These are phyloP conservation scores for Annulohypoxylon bovei DNA, from an alignment of 495 filamentous ascomycete genomes.

Conservation along the genomic window DNA sequence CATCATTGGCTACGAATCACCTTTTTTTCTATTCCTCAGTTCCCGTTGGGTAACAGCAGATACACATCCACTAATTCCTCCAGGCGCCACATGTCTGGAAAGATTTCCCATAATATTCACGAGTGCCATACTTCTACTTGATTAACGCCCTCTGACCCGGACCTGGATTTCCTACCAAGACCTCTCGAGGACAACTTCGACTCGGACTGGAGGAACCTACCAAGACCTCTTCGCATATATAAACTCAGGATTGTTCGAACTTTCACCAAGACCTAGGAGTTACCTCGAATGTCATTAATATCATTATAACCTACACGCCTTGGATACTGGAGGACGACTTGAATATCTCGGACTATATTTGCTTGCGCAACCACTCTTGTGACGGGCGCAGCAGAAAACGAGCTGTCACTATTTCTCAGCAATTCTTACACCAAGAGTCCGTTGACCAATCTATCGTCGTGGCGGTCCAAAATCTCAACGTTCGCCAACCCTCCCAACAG, in stretches of 20 bases:
- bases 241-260: slow-evolving; percentile 21
- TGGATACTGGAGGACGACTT: slow-evolving; percentile 19
- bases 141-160: slow-evolving; percentile 36
- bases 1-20: slow-evolving; percentile 51
- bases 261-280: slow-evolving; percentile 10
- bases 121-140: slow-evolving; percentile 32
- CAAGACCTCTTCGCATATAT: slow-evolving; percentile 28
- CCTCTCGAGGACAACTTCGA: slow-evolving; percentile 28
- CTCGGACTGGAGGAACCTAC: slow-evolving; percentile 31
- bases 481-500: slow-evolving; percentile 31
- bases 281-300: slow-evolving; percentile 24
- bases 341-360: slow-evolving; percentile 10
- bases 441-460: slow-evolving; percentile 36
- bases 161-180: slow-evolving; percentile 27
- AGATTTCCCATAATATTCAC: slow-evolving; percentile 37
- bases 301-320: slow-evolving; percentile 17
- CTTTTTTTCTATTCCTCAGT: slow-evolving; percentile 40
- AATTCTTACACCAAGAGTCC: slow-evolving; percentile 22
- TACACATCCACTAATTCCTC: slow-evolving; percentile 44
- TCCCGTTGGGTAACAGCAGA: slow-evolving; percentile 48
- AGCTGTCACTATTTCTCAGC: slow-evolving; percentile 1
- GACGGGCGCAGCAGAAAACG: slow-evolving; percentile 6
- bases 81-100: slow-evolving; percentile 43
- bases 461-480: slow-evolving; percentile 42
- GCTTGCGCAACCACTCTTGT: slow-evolving; percentile 17